Evolutionary conservation across 2,329 filamentous ascomycete species (phyloP), one percentile per base, ranked within the genome.

Genomic region (Akanthomyces muscarius): DNA sequence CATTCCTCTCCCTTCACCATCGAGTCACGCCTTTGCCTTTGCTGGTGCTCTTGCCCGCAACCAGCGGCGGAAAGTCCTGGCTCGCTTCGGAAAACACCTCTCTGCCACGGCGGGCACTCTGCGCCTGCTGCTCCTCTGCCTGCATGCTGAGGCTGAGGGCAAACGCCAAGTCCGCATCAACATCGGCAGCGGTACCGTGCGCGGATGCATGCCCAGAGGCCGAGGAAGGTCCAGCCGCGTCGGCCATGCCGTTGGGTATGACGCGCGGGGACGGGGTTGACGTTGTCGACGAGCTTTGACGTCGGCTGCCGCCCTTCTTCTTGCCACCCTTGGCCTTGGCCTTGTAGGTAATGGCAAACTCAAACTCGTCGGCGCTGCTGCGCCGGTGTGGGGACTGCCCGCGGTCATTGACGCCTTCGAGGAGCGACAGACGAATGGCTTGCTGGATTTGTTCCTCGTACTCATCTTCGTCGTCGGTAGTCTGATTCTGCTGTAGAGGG

Each of bases 371-470:
- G 65, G 77, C 80, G 65, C 77, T 75, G 25, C 72, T 80, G 11
- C 70, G 75, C 0, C 70, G 75, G 0, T 69, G 74, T 0, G 82
- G 78, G 4, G 80, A 81, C 50, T 78, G 74, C 1, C 75, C 78
- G 1, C 71, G 68, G 33, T 82, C 81, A 60, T 83, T 80, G 44
- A 80, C 78, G 6, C 80, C 79, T 66, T 88, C 85, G 58, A 87
- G 75, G 7, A 88, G 74, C 2, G 84, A 87, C 11, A 88, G 75
- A 0, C 85, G 82, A 45, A 89, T 85, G 1, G 86, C 86, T 60
- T 84, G 80, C 72, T 88, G 85, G 11, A 88, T 81, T 68, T 86
- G 83, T 57, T 80, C 78, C 69, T 89, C 86, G 64, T 84, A 86
- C 28, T 86, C 82, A 54, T 81, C 81, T 51, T 83, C 81, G 4